Percentiles rank a stretch among this genome's conserved stretches.
Evolutionary conservation across 768 basidiomycete species (phyloP).

Genomic region (Kondoa malvinella): DNA sequence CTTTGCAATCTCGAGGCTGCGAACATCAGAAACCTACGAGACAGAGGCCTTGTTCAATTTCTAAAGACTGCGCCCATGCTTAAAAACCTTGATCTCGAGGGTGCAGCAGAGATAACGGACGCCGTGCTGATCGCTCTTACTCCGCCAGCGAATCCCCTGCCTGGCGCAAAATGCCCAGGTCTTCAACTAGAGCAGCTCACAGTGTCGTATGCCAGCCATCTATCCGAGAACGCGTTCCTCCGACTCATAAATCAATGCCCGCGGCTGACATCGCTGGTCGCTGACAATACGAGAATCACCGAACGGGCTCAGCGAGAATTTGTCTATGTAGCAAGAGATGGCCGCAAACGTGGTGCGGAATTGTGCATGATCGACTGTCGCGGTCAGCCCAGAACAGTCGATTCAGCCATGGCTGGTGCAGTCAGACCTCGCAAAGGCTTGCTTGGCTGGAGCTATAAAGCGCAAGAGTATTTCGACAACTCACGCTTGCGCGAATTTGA

Average conservation of each 20-base stretch:
- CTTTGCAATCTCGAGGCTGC: constrained; percentile 66
- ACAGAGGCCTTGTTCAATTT: constrained; percentile 56
- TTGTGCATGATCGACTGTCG: constrained; percentile 1
- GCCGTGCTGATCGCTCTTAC: constrained; percentile 50
- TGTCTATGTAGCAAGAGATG: constrained; percentile 35
- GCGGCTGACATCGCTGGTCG: constrained; percentile 50
- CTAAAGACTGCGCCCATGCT: constrained; percentile 54
- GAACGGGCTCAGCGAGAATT: constrained; percentile 50
- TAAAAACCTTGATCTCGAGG: constrained; percentile 67
- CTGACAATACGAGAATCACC: constrained; percentile 60
- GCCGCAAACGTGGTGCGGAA: neutral
- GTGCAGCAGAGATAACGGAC: constrained; percentile 58
- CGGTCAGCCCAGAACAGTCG: neutral
- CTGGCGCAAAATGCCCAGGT: neutral
- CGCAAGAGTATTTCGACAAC: neutral
- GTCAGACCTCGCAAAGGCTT: neutral
- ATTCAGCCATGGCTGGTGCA: neutral
- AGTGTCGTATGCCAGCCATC: constrained; percentile 48
- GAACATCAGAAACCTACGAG: constrained; percentile 50
- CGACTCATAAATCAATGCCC: constrained; percentile 49
- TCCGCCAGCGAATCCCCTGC: constrained; percentile 29
- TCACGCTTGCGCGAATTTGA: neutral
- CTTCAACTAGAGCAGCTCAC: constrained; percentile 46
- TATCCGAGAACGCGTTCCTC: constrained; percentile 50
- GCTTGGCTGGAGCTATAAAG: neutral